Evolutionary conservation across 148 eudicot species (phyloP).

Genomic region (Dianthus caryophyllus): DNA sequence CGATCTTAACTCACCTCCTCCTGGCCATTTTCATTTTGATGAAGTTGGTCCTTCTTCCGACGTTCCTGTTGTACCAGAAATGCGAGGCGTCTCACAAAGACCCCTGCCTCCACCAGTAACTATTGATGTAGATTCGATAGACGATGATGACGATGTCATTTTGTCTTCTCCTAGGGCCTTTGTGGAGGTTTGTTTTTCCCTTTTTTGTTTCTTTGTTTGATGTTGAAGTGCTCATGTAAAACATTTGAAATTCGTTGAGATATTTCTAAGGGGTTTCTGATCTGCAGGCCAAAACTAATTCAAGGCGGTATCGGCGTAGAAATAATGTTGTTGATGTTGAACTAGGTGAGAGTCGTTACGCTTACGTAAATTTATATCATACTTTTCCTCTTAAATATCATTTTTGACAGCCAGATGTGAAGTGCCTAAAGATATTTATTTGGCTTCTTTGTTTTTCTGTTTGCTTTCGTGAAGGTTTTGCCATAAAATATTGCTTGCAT

Average conservation of each 20-base stretch:
- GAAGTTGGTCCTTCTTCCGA: conserved; percentile 44
- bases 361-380: background rate
- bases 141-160: conserved; percentile 86
- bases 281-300: conserved; percentile 69
- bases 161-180: conserved; percentile 72
- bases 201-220: background rate
- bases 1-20: conserved; percentile 62
- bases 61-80: conserved; percentile 18
- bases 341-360: conserved; percentile 34
- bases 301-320: conserved; percentile 51
- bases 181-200: conserved; percentile 46
- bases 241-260: background rate
- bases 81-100: conserved; percentile 29
- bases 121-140: conserved; percentile 71
- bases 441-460: background rate
- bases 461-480: background rate
- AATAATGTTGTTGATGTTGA: conserved; percentile 64
- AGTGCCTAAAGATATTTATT: background rate
- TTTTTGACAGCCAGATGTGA: background rate
- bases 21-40: conserved; percentile 25
- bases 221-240: background rate
- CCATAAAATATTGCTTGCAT: background rate
- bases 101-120: conserved; percentile 36
- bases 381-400: background rate
- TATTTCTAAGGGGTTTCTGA: conserved; percentile 10